A percentile compares a stretch with the other conserved stretches of the same genome.
These are phyloP conservation scores for Paspalum notatum DNA, from an alignment of 176 grass and related monocot species.

Conservation along the genomic window DNA sequence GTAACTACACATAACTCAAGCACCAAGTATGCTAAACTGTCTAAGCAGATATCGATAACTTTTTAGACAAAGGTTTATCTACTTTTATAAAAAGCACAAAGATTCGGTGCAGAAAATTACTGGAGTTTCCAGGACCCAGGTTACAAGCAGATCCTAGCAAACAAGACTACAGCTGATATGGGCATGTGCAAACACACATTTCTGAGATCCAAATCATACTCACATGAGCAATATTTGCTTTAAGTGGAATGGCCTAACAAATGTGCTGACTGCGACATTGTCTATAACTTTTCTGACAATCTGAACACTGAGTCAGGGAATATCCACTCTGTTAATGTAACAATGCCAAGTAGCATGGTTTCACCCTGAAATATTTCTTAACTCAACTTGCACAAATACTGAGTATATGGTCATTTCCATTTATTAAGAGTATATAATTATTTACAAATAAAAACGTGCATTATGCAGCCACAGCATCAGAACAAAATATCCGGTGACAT, in stretches of 20 bases:
- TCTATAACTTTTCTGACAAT: not conserved
- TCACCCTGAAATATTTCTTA: not conserved
- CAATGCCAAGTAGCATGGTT: not conserved
- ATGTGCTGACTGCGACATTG: not conserved
- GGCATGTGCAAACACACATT: not conserved
- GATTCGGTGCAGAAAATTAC: too few relatives aligned
- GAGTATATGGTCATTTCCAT: not conserved
- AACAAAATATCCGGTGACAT: constrained; percentile 24
- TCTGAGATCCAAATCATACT: not conserved
- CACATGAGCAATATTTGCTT: not conserved
- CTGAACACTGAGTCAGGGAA: not conserved
- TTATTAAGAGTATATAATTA: constrained; percentile 15
- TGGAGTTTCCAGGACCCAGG: too few relatives aligned
- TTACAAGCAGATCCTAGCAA: too few relatives aligned
- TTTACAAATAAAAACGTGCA: not conserved
- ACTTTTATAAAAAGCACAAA: too few relatives aligned
- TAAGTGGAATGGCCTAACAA: not conserved
- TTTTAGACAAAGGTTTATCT: too few relatives aligned
- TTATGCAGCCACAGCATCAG: not conserved
- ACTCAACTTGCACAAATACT: not conserved
- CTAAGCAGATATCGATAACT: not conserved
- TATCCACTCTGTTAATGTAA: not conserved
- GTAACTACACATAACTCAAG: not conserved
- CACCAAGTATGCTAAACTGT: not conserved
- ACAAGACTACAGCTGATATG: not conserved